Base-by-base conservation (phyloP, 805 yeast species). In the Candida easanensis region DNA sequence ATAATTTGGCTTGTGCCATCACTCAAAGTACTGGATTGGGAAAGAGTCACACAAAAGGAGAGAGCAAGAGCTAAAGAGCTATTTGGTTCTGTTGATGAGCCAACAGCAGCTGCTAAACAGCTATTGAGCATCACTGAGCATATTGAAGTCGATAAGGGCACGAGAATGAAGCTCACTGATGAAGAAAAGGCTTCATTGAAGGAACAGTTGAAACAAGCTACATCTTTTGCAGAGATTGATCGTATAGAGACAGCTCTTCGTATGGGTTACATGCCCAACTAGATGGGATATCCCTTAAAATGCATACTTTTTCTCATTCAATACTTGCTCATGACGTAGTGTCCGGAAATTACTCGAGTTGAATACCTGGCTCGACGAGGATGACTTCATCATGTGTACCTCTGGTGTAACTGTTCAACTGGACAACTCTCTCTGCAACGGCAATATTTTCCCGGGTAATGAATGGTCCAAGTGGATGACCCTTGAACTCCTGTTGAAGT, bases 211-310 rank as follows among this genome's bases (percentile, higher is more conserved):
- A 70, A 72, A 40, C 67, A 64, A 25, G 95, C 97, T 1, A 72
- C 79, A 4, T 79, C 81, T 39, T 58, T 90, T 44, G 85, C 76
- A 5, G 97, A 90, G 49, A 85, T 89, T 6, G 85, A 82, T 45
- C 66, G 77, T 39, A 75, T 89, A 19, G 95, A 88, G 58, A 66
- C 63, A 21, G 68, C 77, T 17, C 64, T 84, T 35, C 62, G 63
- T 42, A 64, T 59, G 26, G 80, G 71, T 4, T 63, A 63, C 42
- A 23, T 61, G 26, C 18, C 34, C n/a, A 13, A 26, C n/a, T 26
- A n/a, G 14, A 9, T n/a, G 5, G 5, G 15, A 26, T 6, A 9
- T 8, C n/a, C n/a, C 8, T 8, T 10, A 13, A 26, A 26, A 26
- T 26, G 30, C 30, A 13, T 26, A n/a, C 30, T 5, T 10, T 22